These are phyloP conservation scores for Tulasnella calospora DNA, from an alignment of 768 basidiomycete species.

Conservation along the genomic window DNA sequence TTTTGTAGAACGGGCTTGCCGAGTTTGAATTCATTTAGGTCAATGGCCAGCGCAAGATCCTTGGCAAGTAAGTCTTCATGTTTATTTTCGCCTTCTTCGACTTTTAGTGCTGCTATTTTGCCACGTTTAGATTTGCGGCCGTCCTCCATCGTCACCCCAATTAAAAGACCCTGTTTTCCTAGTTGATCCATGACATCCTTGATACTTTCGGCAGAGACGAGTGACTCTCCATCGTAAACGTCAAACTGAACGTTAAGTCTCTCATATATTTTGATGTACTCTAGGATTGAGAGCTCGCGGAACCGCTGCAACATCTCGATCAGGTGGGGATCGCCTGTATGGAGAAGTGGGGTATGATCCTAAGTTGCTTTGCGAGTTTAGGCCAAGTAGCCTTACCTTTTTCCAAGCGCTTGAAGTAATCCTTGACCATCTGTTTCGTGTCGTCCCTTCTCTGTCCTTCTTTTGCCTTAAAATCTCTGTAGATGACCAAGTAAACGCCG, in stretches of 20 bases:
- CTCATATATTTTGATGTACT: conserved; percentile 39
- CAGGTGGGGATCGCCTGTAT: conserved; percentile 36
- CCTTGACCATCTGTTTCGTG: conserved; percentile 30
- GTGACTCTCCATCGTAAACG: conserved; percentile 41
- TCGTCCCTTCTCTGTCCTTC: conserved; percentile 14
- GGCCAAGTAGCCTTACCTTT: conserved; percentile 33
- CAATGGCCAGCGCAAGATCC: conserved; percentile 37
- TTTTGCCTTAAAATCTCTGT: conserved; percentile 36
- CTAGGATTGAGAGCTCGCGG: conserved; percentile 40
- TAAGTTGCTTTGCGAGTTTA: background rate
- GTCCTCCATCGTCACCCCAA: conserved; percentile 23
- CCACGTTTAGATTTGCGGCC: background rate
- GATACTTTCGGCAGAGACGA: conserved; percentile 38
- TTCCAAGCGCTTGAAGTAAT: conserved; percentile 41
- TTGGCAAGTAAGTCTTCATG: no score
- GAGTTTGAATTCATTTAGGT: conserved; percentile 37
- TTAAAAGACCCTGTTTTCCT: conserved; percentile 33
- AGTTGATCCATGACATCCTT: conserved; percentile 35
- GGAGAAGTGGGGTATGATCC: background rate
- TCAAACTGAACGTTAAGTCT: conserved; percentile 43
- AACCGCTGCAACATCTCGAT: conserved; percentile 41
- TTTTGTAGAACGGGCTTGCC: conserved; percentile 42
- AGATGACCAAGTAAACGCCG: conserved; percentile 42
- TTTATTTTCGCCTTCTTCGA: no score
- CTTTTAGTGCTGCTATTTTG: background rate